Base-by-base conservation (phyloP, 1,284 basidiomycete species). In the Moniliella sp. region DNA sequence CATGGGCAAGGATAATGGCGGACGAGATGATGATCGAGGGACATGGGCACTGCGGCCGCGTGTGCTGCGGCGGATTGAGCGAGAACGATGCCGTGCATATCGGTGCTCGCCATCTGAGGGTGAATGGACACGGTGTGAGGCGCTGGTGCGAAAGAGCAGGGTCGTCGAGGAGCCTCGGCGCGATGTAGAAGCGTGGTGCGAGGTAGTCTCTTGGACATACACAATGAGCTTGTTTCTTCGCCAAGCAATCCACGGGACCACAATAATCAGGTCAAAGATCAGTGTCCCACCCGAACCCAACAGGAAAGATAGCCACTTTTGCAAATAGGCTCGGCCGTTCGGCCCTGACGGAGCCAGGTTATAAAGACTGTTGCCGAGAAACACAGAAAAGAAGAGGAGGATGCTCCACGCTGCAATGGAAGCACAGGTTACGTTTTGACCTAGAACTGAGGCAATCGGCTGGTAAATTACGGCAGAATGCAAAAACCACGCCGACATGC, bases 361-460 rank as follows among this genome's bases (percentile, higher is more conserved):
- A 12, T 59, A 59, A 7, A 54, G 35, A 16, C 48, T 17, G 30
- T 59, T 59, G 5, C 52, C 57, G 1, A 43, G 15, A 18, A 56
- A 57, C 1, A 55, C 57, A 1, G 47, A 34, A 7, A 61, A 32
- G 37, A 61, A 57, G 15, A 61, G 50, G 0, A 57, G 35, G 27
- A 57, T 42, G 4, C 43, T 45, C 5, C 60, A 36, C 58, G 57
- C 5, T 39, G 45, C 1, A 60, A 51, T 2, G 48, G 51, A 12
- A 39, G 35, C n/a, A n/a, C n/a, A 2, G 51, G 42, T n/a, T 39
- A 33, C 35, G 48, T 41, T 30, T 61, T 61, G 12, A 46, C 40
- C 50, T 49, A 61, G 21, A 61, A 53, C 32, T 61, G 58, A 1
- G 58, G 58, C 13, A 61, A 42, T 17, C 57, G 48, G 10, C 53